phyloP scores from a whole-genome alignment of 2,329 filamentous ascomycete genomes.

The Didymellaceae sp. region DNA sequence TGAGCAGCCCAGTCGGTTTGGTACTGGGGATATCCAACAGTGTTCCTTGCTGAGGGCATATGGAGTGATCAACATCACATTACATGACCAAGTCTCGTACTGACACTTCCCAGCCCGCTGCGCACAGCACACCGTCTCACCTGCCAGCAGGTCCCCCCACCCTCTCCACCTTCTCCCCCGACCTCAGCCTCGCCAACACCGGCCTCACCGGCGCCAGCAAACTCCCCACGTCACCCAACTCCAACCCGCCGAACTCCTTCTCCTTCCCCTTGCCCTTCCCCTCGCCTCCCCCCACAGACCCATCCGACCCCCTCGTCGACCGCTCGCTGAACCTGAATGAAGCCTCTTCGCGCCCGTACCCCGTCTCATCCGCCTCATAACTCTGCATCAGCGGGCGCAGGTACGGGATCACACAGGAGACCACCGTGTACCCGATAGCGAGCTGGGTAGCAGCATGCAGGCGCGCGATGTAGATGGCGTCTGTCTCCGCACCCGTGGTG shows the following conservation, averaged over 20 bases:
- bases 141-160: neutral
- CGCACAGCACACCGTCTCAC: no score
- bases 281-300: neutral
- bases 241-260: neutral
- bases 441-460: conserved; percentile 13
- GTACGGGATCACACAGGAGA: conserved; percentile 20
- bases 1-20: neutral
- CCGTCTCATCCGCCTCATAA: conserved; percentile 7
- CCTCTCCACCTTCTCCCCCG: neutral
- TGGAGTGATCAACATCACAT: no score
- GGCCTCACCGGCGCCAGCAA: neutral
- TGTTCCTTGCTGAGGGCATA: no score
- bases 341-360: neutral
- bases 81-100: no score
- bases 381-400: conserved; percentile 20
- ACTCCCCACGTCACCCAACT: neutral
- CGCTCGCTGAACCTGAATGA: neutral
- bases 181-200: neutral
- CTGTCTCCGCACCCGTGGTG: neutral
- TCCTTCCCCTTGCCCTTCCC: neutral
- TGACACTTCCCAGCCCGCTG: no score
- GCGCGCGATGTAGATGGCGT: conserved; percentile 5
- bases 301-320: no score
- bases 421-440: conserved; percentile 15
- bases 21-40: no score